phyloP scores from a whole-genome alignment of 2,329 filamentous ascomycete species.

The Botrytis porri region DNA sequence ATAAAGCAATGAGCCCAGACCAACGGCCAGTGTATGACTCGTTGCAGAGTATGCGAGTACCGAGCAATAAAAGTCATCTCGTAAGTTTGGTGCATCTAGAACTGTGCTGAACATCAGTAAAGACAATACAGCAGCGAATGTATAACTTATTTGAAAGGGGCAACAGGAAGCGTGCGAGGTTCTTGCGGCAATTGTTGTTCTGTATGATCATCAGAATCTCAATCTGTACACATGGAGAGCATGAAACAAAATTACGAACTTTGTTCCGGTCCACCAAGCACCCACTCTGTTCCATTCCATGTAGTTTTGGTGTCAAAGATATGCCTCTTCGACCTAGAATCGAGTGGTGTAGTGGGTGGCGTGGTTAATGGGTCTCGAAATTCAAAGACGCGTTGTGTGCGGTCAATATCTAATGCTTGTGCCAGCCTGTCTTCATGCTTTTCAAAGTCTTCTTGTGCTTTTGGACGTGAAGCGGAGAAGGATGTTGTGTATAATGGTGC shows the following conservation, averaged over 20 bases:
- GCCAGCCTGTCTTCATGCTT: conserved; percentile 74
- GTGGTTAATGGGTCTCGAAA: conserved; percentile 41
- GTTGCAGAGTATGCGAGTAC: conserved; percentile 79
- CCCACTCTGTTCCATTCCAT: conserved; percentile 37
- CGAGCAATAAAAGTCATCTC: conserved; percentile 95
- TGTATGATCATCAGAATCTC: conserved; percentile 26
- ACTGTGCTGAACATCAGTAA: conserved; percentile 54
- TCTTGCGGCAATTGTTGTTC: conserved; percentile 33
- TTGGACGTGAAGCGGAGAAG: conserved; percentile 45
- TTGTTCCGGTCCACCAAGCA: conserved; percentile 27
- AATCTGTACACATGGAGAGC: background rate
- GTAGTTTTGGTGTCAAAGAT: conserved; percentile 35
- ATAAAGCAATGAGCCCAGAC: conserved; percentile 75
- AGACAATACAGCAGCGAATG: background rate
- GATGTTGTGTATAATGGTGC: conserved; percentile 62
- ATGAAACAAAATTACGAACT: conserved; percentile 24
- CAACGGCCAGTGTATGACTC: conserved; percentile 76
- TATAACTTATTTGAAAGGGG: conserved; percentile 70
- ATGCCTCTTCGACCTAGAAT: conserved; percentile 27
- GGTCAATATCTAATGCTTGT: conserved; percentile 76
- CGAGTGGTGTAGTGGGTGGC: conserved; percentile 31
- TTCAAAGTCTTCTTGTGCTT: conserved; percentile 58
- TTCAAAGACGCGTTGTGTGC: conserved; percentile 61
- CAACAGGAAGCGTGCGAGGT: conserved; percentile 56
- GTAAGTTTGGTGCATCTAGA: conserved; percentile 81